Evolutionary conservation across 1,284 basidiomycete species (phyloP).

Genomic region (Leccinum pachyderme): DNA sequence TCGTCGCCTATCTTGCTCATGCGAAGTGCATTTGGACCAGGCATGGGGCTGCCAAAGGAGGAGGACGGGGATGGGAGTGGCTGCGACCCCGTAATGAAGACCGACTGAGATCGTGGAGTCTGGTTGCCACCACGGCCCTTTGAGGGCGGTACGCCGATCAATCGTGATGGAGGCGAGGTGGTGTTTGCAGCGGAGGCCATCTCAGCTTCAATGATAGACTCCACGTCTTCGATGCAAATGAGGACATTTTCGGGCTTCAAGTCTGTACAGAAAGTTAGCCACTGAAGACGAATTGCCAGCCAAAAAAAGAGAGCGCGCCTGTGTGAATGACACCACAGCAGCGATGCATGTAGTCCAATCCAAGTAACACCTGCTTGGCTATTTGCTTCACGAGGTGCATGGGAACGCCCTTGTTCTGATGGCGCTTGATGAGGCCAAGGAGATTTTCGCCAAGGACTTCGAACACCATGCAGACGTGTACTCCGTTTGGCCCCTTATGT

Average conservation of each 20-base stretch:
- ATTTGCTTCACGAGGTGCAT: constrained; percentile 95
- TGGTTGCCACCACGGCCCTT: constrained; percentile 97
- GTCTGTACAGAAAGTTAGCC: constrained; percentile 46
- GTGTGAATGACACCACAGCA: constrained; percentile 96
- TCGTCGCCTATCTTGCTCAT: constrained; percentile 79
- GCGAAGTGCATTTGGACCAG: constrained; percentile 90
- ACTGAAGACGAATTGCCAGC: neutral
- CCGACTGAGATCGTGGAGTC: constrained; percentile 86
- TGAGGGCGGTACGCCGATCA: constrained; percentile 94
- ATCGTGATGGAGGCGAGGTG: constrained; percentile 61
- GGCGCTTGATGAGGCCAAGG: constrained; percentile 96
- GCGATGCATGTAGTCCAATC: constrained; percentile 96
- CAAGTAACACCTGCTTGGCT: constrained; percentile 93
- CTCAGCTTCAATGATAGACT: constrained; percentile 88
- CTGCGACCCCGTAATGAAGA: constrained; percentile 93
- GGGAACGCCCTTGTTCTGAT: constrained; percentile 93
- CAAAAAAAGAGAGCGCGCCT: constrained; percentile 41
- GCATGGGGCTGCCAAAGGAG: constrained; percentile 72
- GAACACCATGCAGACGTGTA: constrained; percentile 99
- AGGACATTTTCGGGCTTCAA: constrained; percentile 98
- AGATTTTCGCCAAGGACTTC: constrained; percentile 98
- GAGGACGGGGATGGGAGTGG: constrained; percentile 83
- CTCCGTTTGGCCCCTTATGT: constrained; percentile 95
- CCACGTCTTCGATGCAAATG: constrained; percentile 97
- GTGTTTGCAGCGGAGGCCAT: constrained; percentile 56